Conservation (phyloP, 1,284 basidiomycete species). For the Sporisorium scitamineum region DNA sequence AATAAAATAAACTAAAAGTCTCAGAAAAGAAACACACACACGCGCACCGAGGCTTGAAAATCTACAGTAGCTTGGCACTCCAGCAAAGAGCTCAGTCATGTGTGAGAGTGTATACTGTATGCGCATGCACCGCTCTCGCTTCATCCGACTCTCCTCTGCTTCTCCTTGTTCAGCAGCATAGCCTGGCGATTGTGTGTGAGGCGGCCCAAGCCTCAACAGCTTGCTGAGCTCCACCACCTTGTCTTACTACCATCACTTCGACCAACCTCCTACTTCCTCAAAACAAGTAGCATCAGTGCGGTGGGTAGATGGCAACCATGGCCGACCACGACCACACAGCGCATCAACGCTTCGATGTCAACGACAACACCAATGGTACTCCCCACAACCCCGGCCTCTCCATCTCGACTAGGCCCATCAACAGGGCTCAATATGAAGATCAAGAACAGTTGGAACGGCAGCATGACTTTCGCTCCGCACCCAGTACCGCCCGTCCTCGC, state of each 20-base stretch:
- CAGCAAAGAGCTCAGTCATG: background rate
- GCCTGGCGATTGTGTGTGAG: background rate
- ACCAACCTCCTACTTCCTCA: background rate
- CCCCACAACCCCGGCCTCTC: constrained; percentile 24
- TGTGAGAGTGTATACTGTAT: background rate
- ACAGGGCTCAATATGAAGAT: background rate
- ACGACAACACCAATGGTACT: background rate
- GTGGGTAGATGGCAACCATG: constrained; percentile 7
- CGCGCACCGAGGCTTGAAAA: background rate
- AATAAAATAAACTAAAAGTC: background rate
- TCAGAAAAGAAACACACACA: background rate
- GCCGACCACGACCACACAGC: background rate
- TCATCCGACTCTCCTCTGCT: background rate
- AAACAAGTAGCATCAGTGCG: background rate
- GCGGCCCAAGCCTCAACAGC: background rate
- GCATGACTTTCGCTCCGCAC: constrained; percentile 22
- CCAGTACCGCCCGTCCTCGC: constrained; percentile 38
- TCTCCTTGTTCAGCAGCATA: background rate
- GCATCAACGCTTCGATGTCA: constrained; percentile 3
- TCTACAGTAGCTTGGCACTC: background rate
- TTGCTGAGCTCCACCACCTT: background rate
- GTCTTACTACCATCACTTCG: background rate
- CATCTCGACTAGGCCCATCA: constrained; percentile 23
- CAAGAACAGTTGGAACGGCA: background rate
- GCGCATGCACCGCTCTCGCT: background rate